These are phyloP conservation scores for Arthrobotrys iridis DNA, from an alignment of 2,329 filamentous ascomycete genomes.

Conservation along the genomic window DNA sequence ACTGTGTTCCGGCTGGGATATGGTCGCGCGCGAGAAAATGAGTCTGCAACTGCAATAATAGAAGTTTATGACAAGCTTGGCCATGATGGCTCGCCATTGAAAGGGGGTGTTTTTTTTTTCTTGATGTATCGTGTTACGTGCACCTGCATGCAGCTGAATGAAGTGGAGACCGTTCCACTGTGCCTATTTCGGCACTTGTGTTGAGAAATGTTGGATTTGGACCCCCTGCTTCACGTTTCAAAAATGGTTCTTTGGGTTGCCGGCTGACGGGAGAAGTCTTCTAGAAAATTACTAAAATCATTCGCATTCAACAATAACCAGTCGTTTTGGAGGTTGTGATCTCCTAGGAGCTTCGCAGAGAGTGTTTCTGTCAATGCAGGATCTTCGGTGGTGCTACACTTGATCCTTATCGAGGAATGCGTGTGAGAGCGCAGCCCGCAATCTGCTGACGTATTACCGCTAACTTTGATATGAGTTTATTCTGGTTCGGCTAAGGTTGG, in stretches of 20 bases:
- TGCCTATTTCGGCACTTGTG: constrained; percentile 37
- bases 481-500: constrained; percentile 7
- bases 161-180: neutral
- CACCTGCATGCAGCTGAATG: neutral
- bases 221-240: constrained; percentile 27
- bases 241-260: constrained; percentile 20
- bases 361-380: constrained; percentile 30
- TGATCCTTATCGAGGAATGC: neutral
- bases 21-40: neutral
- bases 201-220: constrained; percentile 42
- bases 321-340: neutral
- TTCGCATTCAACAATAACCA: neutral
- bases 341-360: neutral
- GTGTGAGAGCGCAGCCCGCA: neutral
- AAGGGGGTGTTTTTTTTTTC: constrained; percentile 14
- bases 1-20: neutral
- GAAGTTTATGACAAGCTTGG: neutral
- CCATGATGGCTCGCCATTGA: neutral
- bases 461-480: neutral
- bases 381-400: neutral
- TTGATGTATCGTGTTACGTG: constrained; percentile 11
- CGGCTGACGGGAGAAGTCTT: constrained; percentile 48
- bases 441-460: neutral
- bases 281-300: constrained; percentile 31
- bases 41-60: neutral